Percentiles rank a stretch among this genome's conserved stretches.
phyloP scores from a whole-genome alignment of 805 yeast species.

The Pichia nakasei region DNA sequence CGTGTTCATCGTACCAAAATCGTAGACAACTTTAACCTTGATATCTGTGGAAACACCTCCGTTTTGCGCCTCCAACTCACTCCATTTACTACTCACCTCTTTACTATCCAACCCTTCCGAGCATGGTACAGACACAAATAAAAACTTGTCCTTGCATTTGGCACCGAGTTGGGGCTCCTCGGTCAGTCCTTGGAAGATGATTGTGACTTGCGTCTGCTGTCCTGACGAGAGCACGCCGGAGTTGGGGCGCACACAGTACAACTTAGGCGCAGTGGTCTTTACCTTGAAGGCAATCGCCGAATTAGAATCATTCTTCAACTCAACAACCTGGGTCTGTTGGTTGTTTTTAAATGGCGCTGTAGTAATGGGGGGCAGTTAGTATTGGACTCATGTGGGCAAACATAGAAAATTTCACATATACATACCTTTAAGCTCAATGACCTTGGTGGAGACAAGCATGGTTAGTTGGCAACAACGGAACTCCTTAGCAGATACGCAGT shows the following conservation, averaged over 20 bases:
- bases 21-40: slow-evolving; percentile 26
- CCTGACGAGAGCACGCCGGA: slow-evolving; percentile 78
- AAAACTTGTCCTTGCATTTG: slow-evolving; percentile 87
- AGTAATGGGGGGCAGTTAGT: not conserved
- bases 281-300: slow-evolving; percentile 80
- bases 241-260: slow-evolving; percentile 93
- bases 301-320: slow-evolving; percentile 45
- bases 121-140: slow-evolving; percentile 79
- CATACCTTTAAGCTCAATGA: slow-evolving; percentile 2
- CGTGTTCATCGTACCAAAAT: slow-evolving; percentile 20
- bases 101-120: slow-evolving; percentile 47
- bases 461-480: too few relatives aligned
- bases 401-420: too few relatives aligned
- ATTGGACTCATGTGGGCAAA: not conserved
- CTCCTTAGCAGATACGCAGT: too few relatives aligned
- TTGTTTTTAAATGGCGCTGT: slow-evolving; percentile 58
- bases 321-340: slow-evolving; percentile 56
- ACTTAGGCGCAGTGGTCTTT: slow-evolving; percentile 95
- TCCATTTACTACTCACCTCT: slow-evolving; percentile 62
- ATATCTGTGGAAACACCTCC: slow-evolving; percentile 18
- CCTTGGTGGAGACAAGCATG: slow-evolving; percentile 2
- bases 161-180: slow-evolving; percentile 65
- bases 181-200: slow-evolving; percentile 76
- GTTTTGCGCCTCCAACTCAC: slow-evolving; percentile 55
- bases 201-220: slow-evolving; percentile 58